Conservation (phyloP, 1,139 yeast species). For the Saccharomycopsis hybrid region DNA sequence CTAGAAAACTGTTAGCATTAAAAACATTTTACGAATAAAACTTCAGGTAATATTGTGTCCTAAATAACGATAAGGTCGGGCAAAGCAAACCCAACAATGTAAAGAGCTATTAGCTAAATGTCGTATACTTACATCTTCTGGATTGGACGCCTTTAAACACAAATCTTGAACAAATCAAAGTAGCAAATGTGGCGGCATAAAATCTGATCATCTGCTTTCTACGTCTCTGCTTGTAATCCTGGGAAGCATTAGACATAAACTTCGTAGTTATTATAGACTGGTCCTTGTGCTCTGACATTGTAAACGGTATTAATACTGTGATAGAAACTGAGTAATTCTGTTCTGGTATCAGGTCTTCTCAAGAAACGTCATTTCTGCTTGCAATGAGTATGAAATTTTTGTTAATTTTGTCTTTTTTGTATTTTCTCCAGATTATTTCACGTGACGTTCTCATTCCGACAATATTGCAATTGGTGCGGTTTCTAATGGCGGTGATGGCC, state of each 20-base stretch:
- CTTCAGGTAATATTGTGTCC: not conserved
- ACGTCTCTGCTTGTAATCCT: conserved; percentile 43
- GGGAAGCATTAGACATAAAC: conserved; percentile 18
- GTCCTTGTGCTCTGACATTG: conserved; percentile 1
- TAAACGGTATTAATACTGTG: not conserved
- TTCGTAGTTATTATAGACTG: conserved; percentile 1
- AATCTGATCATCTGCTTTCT: conserved; percentile 68
- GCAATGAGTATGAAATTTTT: no score
- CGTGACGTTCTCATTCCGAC: no score
- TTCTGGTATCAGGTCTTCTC: not conserved
- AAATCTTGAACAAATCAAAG: conserved; percentile 65
- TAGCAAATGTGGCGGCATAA: conserved; percentile 64
- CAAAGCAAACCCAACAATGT: no score
- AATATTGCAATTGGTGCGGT: no score
- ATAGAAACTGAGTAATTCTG: not conserved
- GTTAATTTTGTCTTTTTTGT: no score
- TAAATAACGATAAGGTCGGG: not conserved
- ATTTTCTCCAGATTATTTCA: no score
- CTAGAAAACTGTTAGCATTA: conserved; percentile 25
- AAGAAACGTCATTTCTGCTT: not conserved
- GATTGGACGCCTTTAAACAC: conserved; percentile 70
- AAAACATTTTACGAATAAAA: not conserved
- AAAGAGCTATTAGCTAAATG: no score
- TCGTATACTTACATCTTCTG: conserved; percentile 52
- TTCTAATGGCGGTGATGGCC: no score